Conservation (phyloP, 495 filamentous ascomycete genomes). For the Pseudomonodictys pantanalensis region DNA sequence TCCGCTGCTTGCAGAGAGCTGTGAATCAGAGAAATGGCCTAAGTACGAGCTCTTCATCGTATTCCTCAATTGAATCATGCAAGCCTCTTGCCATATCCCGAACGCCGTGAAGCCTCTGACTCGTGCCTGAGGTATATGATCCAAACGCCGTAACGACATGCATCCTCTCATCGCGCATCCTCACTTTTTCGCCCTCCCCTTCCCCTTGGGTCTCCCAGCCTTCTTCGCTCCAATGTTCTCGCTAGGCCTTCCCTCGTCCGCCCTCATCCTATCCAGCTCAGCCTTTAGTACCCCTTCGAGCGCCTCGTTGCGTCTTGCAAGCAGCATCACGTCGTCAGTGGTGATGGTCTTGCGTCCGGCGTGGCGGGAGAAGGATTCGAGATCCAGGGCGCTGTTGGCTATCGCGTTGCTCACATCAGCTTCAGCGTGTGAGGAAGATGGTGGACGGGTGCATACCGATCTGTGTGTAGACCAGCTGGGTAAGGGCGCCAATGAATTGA, state of each 20-base stretch:
- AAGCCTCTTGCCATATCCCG: too few species aligned
- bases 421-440: neutral
- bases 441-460: slow-evolving; percentile 58
- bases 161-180: too few species aligned
- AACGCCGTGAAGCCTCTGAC: neutral
- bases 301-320: slow-evolving; percentile 81
- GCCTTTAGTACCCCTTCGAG: slow-evolving; percentile 47
- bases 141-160: neutral
- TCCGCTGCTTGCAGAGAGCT: too few species aligned
- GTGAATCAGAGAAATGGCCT: too few species aligned
- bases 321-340: slow-evolving; percentile 80
- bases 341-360: slow-evolving; percentile 80
- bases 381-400: slow-evolving; percentile 31
- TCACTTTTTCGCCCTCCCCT: slow-evolving; percentile 30
- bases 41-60: too few species aligned
- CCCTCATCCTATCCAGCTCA: slow-evolving; percentile 34
- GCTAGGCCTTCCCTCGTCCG: slow-evolving; percentile 21
- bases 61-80: too few species aligned
- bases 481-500: slow-evolving; percentile 90
- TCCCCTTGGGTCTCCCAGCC: slow-evolving; percentile 4
- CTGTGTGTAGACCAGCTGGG: slow-evolving; percentile 87
- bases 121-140: neutral
- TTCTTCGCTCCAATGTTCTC: neutral
- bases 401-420: neutral
- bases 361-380: slow-evolving; percentile 71